These are phyloP conservation scores for Metroxylon sagu DNA, from an alignment of 176 grass and related monocot species.

Conservation along the genomic window DNA sequence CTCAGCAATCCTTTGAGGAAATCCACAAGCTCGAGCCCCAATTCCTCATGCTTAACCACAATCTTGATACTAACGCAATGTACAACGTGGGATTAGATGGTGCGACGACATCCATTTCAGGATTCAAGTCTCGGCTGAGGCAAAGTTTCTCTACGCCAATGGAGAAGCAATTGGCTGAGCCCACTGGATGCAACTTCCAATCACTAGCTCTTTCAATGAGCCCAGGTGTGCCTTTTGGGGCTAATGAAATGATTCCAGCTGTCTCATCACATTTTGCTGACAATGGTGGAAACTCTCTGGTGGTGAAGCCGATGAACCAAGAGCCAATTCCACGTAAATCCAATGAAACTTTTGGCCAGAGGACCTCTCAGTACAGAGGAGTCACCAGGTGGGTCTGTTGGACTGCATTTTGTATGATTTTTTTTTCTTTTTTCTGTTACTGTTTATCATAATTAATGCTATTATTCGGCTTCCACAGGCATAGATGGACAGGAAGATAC, in stretches of 20 bases:
- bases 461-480: slow-evolving; percentile 26
- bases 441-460: background rate
- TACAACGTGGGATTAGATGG: slow-evolving; percentile 34
- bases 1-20: slow-evolving; percentile 1
- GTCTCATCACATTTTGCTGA: background rate
- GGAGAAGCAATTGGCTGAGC: slow-evolving; percentile 19
- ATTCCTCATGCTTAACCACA: slow-evolving; percentile 3
- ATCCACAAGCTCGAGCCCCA: background rate
- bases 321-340: slow-evolving; percentile 36
- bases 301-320: slow-evolving; percentile 3
- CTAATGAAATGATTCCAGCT: slow-evolving; percentile 3
- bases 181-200: background rate
- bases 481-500: slow-evolving; percentile 88
- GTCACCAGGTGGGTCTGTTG: slow-evolving; percentile 50
- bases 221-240: background rate
- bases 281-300: background rate
- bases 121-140: slow-evolving; percentile 89
- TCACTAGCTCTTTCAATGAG: slow-evolving; percentile 39
- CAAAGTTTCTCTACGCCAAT: slow-evolving; percentile 34
- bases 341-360: slow-evolving; percentile 65
- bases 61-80: slow-evolving; percentile 8
- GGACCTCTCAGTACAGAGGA: slow-evolving; percentile 82
- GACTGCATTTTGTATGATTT: no score
- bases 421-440: no score
- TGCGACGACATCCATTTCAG: slow-evolving; percentile 70